Base-by-base conservation (phyloP, 345 rosid genomes). In the Rhodamnia argentea region DNA sequence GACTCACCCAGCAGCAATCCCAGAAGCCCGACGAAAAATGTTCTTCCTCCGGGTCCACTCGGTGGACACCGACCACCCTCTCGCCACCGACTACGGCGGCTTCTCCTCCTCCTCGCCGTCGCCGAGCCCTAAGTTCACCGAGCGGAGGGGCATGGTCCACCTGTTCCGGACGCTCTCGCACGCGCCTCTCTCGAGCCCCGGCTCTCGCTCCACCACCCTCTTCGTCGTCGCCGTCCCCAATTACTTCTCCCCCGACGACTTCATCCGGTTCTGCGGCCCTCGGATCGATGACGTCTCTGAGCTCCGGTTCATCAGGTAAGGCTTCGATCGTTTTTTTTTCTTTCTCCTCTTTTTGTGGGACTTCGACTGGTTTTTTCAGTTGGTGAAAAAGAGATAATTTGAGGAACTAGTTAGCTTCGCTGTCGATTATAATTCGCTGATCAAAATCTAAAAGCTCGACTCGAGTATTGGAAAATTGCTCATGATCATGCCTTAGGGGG, bases 151-250 rank as follows among this genome's bases (percentile, higher is more conserved):
- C 70, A 88, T 93, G 27, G 92, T 92, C n/a, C 94, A 95, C 88
- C 91, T 97, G 54, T 94, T 93, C 83, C 94, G 99, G 26, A 89
- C 89, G 64, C 87, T 93, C 9, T 90, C 95, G 20, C 93, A 89
- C 62, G 92, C 91, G 87, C 95, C 96, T 10, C 95, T 93, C 29
- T 92, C 97, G 18, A 95, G 87, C 88, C 94, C 95, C 89, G 91
- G 83, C 93, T 92, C 95, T 62, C 92, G 91, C 82, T 95, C 98
- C 84, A 89, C 93, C 82, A 88, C 91, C 84, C 98, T 95, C 88
- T 95, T 95, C 89, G 95, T 96, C 70, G 96, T 94, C 58, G 97
- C 96, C 82, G 94, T 94, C 88, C 99, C 98, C 22, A 95, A 94
- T 89, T 96, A 96, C 89, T 87, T 97, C 52, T 96, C 98, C 55